phyloP scores from a whole-genome alignment of 2,329 filamentous ascomycete species.

The Hymenoscyphus linearis region DNA sequence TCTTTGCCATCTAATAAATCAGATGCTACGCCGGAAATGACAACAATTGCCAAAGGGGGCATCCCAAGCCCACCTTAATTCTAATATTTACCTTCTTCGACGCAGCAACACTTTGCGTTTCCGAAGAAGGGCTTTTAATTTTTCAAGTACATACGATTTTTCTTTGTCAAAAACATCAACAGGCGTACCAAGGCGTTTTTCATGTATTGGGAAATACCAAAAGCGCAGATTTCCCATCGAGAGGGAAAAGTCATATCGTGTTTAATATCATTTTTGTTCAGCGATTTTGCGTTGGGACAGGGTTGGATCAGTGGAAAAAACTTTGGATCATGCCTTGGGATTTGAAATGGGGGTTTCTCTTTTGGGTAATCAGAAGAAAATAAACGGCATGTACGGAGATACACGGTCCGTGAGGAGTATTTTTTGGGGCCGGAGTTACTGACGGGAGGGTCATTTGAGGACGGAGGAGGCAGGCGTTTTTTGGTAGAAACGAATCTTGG shows the following conservation, averaged over 20 bases:
- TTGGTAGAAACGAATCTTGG: not conserved
- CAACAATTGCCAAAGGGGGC: slow-evolving; percentile 4
- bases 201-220: slow-evolving; percentile 4
- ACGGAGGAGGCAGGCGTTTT: not conserved
- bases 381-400: not conserved
- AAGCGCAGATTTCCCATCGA: not conserved
- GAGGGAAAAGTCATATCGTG: not conserved
- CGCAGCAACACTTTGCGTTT: not conserved
- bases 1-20: not conserved
- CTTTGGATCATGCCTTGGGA: not conserved
- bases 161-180: slow-evolving; percentile 3
- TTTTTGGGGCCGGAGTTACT: not conserved
- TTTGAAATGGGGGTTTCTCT: not conserved
- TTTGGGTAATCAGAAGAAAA: not conserved
- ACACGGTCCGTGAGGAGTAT: not conserved
- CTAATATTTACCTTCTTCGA: not conserved
- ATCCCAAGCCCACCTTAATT: not conserved
- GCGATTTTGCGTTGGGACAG: not conserved
- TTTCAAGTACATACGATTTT: slow-evolving; percentile 8
- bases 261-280: not conserved
- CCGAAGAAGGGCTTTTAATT: not conserved
- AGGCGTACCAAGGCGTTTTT: slow-evolving; percentile 4
- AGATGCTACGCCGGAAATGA: not conserved
- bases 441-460: not conserved
- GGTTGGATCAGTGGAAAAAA: not conserved